Evolutionary conservation across 139 green algal genomes (phyloP), one percentile per base, ranked within the genome.

Genomic region (Yamagishiella unicocca): DNA sequence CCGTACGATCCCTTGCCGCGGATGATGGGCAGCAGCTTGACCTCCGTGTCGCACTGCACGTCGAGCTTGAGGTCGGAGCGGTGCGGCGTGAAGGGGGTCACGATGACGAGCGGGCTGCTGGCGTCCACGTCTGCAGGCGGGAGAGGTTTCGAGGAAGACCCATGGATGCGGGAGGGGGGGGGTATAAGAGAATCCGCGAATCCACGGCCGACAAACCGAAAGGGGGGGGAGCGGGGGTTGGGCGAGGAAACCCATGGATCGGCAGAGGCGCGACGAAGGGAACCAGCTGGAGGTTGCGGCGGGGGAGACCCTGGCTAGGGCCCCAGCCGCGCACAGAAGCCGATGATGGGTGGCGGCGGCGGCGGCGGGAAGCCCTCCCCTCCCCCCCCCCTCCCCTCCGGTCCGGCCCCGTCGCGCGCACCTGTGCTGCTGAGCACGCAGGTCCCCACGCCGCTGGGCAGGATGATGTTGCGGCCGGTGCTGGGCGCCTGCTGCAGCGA

Each of bases 31-130:
- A 85, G 61, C 58, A 85, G 78, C 38, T 75, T 74, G 31, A 85
- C 61, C 61, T 85, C 78, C 29, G 61, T 75, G 40, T 85, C 78
- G 40, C 78, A 85, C 29, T 75, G 78, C 61, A 85, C 61, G 78
- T 85, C 78, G 40, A 85, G 78, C 38, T 85, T 85, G 42, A 85
- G n/a, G 40, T 85, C 78, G 21, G 78, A 75, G 38, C 78, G 78
- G 61, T 85, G 78, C 42, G 78, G 78, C 29, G 78, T 85, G 61
- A 85, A 85, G 40, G 78, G 78, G 22, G 78, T 85, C 40, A 85
- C 78, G n/a, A 85, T 85, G 0, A 85, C 77, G 24, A 84, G 37
- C 24, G 77, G 77, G 37, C 55, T 74, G 35, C 55, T 74, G 12
- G 77, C 77, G 37, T 84, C 77, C 54, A 84, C 55, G 55, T 84